Percentiles rank a stretch among this genome's conserved stretches.
Conservation (phyloP, 2,329 filamentous ascomycete species). For the Emmonsia crescens region DNA sequence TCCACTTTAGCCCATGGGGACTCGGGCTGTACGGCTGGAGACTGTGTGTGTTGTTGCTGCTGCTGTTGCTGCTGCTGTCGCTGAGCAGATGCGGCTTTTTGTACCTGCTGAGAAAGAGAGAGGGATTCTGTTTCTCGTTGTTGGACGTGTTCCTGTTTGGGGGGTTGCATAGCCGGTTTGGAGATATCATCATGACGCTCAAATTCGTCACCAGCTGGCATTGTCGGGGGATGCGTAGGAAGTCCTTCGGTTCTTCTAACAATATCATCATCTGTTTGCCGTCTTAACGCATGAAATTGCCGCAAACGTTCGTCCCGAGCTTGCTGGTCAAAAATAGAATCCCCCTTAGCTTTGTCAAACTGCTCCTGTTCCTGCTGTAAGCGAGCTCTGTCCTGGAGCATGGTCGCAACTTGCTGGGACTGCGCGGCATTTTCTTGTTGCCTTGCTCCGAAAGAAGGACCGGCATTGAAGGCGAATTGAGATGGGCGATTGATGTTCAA, state of each 20-base stretch:
- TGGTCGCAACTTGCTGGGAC: conserved; percentile 47
- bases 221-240: conserved; percentile 30
- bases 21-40: conserved; percentile 31
- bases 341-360: conserved; percentile 34
- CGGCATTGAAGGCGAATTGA: conserved; percentile 38
- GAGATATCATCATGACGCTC: conserved; percentile 19
- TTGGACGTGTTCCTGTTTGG: conserved; percentile 14
- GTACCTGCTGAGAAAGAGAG: conserved; percentile 73
- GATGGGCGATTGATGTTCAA: conserved; percentile 46
- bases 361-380: conserved; percentile 52
- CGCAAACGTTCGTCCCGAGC: conserved; percentile 58
- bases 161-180: conserved; percentile 17
- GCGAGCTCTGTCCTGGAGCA: conserved; percentile 51
- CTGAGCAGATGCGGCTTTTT: conserved; percentile 51
- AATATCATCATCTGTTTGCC: conserved; percentile 47
- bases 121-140: conserved; percentile 34
- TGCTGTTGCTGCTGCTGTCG: conserved; percentile 28
- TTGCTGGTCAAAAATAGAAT: conserved; percentile 40
- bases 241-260: conserved; percentile 29
- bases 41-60: conserved; percentile 28
- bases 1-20: conserved; percentile 51
- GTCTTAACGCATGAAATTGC: conserved; percentile 70
- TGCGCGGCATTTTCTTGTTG: conserved; percentile 37
- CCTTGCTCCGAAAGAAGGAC: conserved; percentile 35
- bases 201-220: conserved; percentile 19